These are phyloP conservation scores for Tetracladium setigerum DNA, from an alignment of 495 filamentous ascomycete species.

Conservation along the genomic window DNA sequence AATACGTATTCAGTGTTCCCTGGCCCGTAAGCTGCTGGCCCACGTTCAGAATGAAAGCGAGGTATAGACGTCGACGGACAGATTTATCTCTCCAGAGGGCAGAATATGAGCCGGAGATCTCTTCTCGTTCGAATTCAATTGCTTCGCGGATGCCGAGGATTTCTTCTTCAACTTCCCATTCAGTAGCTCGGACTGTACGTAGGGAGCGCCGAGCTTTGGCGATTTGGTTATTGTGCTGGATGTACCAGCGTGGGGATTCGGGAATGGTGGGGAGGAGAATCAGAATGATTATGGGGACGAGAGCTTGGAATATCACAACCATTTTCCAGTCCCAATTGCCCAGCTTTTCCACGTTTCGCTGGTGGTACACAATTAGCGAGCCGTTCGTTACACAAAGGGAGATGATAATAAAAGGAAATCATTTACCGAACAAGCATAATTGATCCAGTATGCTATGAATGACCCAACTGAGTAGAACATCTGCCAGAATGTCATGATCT, in stretches of 20 bases:
- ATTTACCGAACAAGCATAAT: conserved; percentile 34
- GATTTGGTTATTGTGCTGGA: conserved; percentile 60
- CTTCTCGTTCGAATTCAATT: conserved; percentile 58
- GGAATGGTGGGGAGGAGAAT: conserved; percentile 67
- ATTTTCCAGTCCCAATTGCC: conserved; percentile 56
- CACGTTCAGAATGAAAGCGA: conserved; percentile 58
- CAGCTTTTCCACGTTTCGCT: conserved; percentile 47
- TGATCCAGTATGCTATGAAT: conserved; percentile 74
- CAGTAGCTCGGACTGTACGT: conserved; percentile 47
- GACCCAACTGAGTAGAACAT: conserved; percentile 74
- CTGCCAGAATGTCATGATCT: conserved; percentile 68
- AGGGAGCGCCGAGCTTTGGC: conserved; percentile 59
- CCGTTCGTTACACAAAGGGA: too few species aligned
- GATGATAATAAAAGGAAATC: too few species aligned
- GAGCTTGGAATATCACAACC: conserved; percentile 51
- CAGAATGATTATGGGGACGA: conserved; percentile 49
- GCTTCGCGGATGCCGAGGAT: conserved; percentile 74
- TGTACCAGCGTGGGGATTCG: conserved; percentile 68
- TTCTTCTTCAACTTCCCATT: conserved; percentile 60
- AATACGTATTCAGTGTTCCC: conserved; percentile 46
- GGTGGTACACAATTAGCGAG: too few species aligned
- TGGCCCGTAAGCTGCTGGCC: conserved; percentile 60
- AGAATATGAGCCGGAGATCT: conserved; percentile 55
- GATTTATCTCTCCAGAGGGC: conserved; percentile 60
- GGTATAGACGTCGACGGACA: conserved; percentile 63